phyloP scores from a whole-genome alignment of 2,329 filamentous ascomycete genomes.

The Colletotrichum somersetense region DNA sequence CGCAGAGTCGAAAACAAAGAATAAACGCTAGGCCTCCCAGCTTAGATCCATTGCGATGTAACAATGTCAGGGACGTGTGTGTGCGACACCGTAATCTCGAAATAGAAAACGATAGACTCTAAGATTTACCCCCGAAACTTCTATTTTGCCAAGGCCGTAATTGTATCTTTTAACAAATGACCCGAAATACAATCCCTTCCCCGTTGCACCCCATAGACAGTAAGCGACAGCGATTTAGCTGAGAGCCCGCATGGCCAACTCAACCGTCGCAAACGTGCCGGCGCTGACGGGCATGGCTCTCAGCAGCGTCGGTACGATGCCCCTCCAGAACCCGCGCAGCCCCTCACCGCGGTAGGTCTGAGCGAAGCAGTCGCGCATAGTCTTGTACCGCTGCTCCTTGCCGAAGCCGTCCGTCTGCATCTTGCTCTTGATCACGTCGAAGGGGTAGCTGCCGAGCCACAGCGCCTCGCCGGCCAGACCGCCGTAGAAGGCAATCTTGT shows the following conservation, averaged over 20 bases:
- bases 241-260: constrained; percentile 74
- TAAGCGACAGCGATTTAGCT: constrained; percentile 48
- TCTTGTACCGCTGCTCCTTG: constrained; percentile 75
- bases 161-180: not conserved
- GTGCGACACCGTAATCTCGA: not conserved
- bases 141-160: constrained; percentile 3
- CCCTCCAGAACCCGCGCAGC: constrained; percentile 90
- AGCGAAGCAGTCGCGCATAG: constrained; percentile 89
- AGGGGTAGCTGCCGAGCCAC: constrained; percentile 93
- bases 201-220: not conserved
- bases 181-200: not conserved
- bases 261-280: constrained; percentile 92
- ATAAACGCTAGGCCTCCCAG: constrained; percentile 38
- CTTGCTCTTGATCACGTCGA: constrained; percentile 99
- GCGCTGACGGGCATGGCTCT: constrained; percentile 98
- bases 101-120: not conserved
- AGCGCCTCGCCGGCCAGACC: constrained; percentile 93
- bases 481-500: constrained; percentile 92
- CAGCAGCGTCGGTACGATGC: constrained; percentile 88
- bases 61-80: not conserved
- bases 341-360: constrained; percentile 86
- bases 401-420: constrained; percentile 99
- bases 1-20: constrained; percentile 74
- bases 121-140: not conserved
- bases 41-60: not conserved